Percentiles rank a stretch among this genome's conserved stretches.
These are phyloP conservation scores for Plasmodium gonderi DNA, from an alignment of 169 alveolate genomes.

Conservation along the genomic window DNA sequence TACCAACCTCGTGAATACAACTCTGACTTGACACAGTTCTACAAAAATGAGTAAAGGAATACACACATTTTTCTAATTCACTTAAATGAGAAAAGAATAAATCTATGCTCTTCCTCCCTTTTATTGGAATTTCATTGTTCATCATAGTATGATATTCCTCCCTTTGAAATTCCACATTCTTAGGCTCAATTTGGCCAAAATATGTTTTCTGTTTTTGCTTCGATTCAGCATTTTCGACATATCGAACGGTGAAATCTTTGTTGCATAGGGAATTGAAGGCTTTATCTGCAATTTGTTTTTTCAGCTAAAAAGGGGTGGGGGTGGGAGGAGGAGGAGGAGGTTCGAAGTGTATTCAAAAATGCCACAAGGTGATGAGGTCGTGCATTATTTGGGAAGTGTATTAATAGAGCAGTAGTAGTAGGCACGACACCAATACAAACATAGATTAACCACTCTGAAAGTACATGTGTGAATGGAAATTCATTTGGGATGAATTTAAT, in stretches of 20 bases:
- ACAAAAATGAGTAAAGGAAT: conserved; percentile 57
- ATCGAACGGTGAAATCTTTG: conserved; percentile 11
- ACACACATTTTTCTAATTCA: conserved; percentile 28
- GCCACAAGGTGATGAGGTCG: neutral
- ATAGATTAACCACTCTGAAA: no score
- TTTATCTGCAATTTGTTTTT: conserved; percentile 47
- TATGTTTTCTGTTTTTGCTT: neutral
- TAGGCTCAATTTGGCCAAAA: neutral
- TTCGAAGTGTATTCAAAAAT: no score
- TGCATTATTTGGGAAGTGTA: no score
- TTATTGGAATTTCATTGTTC: neutral
- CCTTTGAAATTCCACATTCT: neutral
- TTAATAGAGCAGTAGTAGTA: no score
- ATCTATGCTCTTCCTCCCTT: neutral
- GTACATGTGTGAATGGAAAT: no score
- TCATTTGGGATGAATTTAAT: no score
- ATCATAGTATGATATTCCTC: neutral
- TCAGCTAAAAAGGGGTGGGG: conserved; percentile 15
- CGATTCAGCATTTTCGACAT: neutral
- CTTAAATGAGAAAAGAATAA: conserved; percentile 20
- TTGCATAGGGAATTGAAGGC: conserved; percentile 43
- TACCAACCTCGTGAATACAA: neutral
- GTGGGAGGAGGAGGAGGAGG: no score
- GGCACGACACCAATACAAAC: neutral
- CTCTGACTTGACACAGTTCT: conserved; percentile 21